These are phyloP conservation scores for Durusdinium trenchii DNA, from an alignment of 73 alveolate genomes.

Conservation along the genomic window DNA sequence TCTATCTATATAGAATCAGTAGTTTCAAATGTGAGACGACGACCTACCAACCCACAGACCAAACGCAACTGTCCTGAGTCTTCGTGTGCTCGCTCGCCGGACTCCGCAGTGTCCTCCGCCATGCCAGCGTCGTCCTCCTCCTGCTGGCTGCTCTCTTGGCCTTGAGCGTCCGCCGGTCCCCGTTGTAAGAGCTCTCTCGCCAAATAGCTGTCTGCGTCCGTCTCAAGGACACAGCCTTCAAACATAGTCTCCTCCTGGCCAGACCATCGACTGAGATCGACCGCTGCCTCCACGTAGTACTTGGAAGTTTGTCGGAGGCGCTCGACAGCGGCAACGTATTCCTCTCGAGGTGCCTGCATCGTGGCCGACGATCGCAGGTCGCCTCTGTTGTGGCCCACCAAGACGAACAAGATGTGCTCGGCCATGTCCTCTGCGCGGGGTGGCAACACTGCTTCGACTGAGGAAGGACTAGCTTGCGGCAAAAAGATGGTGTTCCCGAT, in stretches of 20 bases:
- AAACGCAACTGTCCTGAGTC: too few species aligned
- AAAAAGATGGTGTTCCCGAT: constrained; percentile 16
- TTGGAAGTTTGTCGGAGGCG: not conserved
- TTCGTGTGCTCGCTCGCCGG: too few species aligned
- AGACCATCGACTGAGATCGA: not conserved
- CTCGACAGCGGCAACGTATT: not conserved
- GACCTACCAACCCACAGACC: too few species aligned
- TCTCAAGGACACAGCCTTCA: constrained; percentile 3
- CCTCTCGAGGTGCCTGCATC: constrained; percentile 27
- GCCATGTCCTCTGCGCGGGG: constrained; percentile 12
- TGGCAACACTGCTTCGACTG: not conserved
- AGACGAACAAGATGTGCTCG: constrained; percentile 6
- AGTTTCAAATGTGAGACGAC: too few species aligned
- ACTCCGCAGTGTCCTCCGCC: too few species aligned
- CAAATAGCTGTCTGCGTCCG: constrained; percentile 14
- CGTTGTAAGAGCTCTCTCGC: not conserved
- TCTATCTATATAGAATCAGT: too few species aligned
- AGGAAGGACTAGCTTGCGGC: not conserved
- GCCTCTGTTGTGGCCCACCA: not conserved
- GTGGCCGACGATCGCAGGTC: not conserved
- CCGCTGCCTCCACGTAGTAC: not conserved
- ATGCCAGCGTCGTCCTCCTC: too few species aligned
- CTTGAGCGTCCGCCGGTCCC: constrained; percentile 12
- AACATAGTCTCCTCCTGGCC: not conserved
- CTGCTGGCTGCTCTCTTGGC: not conserved